Conservation (phyloP, 2,329 filamentous ascomycete genomes). For the Mollisia scopiformis region DNA sequence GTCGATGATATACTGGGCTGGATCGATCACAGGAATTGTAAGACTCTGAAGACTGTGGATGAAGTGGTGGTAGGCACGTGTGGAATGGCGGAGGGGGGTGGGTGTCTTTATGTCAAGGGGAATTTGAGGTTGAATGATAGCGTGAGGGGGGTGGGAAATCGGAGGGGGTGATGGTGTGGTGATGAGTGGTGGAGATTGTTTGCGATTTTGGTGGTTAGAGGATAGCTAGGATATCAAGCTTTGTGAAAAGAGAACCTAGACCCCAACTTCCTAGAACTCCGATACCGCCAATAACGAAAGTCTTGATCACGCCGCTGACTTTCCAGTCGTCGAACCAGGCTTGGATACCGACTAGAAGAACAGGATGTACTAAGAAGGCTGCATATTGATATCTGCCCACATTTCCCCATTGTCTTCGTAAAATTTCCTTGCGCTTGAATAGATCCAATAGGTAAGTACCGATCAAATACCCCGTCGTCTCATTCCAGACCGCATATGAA, state of each 20-base stretch:
- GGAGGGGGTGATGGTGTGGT: not conserved
- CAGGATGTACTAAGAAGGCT: constrained; percentile 14
- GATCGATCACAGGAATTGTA: not conserved
- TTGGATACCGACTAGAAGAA: constrained; percentile 5
- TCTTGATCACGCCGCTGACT: not conserved
- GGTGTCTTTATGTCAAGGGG: not conserved
- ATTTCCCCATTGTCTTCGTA: constrained; percentile 12
- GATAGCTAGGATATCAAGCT: not conserved
- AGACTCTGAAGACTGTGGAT: not conserved
- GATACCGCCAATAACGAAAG: not conserved
- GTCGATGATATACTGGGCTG: not conserved
- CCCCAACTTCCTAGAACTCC: not conserved
- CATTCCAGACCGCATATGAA: constrained; percentile 12
- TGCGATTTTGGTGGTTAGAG: not conserved
- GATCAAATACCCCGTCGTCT: constrained; percentile 12
- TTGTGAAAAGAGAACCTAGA: not conserved
- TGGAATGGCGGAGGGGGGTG: not conserved
- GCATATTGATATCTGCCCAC: constrained; percentile 15
- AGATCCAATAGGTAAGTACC: constrained; percentile 4
- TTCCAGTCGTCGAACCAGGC: not conserved
- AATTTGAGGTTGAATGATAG: not conserved
- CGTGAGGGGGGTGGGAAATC: not conserved
- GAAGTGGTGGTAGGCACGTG: not conserved
- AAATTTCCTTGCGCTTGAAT: not conserved
- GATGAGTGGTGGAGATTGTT: not conserved